phyloP scores from a whole-genome alignment of 2,329 filamentous ascomycete genomes.

The Verticillium nonalfalfae region DNA sequence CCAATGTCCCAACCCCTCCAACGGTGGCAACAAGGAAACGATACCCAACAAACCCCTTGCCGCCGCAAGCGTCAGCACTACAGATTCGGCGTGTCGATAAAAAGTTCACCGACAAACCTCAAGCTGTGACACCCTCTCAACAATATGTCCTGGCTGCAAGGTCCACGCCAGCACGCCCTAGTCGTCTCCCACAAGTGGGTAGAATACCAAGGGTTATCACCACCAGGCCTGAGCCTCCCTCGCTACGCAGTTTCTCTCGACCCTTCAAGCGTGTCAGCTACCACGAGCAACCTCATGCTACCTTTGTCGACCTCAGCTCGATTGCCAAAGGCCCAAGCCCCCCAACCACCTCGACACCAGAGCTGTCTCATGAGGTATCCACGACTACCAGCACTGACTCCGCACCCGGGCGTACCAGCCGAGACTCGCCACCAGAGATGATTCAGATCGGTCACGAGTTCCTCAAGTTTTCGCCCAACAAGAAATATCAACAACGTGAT shows the following conservation, averaged over 20 bases:
- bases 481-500: constrained; percentile 58
- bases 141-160: background rate
- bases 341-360: constrained; percentile 31
- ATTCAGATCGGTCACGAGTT: constrained; percentile 52
- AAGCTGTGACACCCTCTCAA: background rate
- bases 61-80: background rate
- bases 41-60: background rate
- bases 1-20: constrained; percentile 8
- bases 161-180: constrained; percentile 32
- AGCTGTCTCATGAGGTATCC: constrained; percentile 28
- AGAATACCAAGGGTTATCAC: constrained; percentile 80
- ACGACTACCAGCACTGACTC: constrained; percentile 21
- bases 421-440: constrained; percentile 21
- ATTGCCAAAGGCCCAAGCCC: constrained; percentile 40
- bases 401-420: constrained; percentile 1
- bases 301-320: constrained; percentile 20
- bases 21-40: background rate
- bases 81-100: background rate
- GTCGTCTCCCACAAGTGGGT: constrained; percentile 72
- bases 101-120: background rate
- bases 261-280: constrained; percentile 61
- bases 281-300: constrained; percentile 24
- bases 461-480: constrained; percentile 64
- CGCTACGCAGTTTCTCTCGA: constrained; percentile 77
- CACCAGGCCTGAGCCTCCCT: constrained; percentile 57